Conservation (phyloP, 805 yeast genomes). For the Wickerhamiella cacticola region DNA sequence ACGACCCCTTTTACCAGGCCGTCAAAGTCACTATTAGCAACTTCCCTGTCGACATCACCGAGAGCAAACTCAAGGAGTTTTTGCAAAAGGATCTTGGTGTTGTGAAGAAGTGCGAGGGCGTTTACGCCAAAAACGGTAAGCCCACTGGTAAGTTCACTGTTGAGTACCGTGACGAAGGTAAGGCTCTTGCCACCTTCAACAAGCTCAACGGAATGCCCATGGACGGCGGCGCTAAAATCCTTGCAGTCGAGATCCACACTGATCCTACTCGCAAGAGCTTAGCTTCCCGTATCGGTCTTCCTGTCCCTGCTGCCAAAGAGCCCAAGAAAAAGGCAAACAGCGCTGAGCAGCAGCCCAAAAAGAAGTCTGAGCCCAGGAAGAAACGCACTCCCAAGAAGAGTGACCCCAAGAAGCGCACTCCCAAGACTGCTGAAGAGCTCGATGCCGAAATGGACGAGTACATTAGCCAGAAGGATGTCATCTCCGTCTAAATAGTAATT, state of each 20-base stretch:
- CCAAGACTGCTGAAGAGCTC: conserved; percentile 80
- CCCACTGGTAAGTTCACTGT: conserved; percentile 89
- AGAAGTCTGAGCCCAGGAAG: background rate
- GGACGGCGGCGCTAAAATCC: conserved; percentile 68
- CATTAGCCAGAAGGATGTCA: conserved; percentile 34
- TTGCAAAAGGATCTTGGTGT: conserved; percentile 82
- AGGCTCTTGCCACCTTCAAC: conserved; percentile 68
- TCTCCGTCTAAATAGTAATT: conserved; percentile 17
- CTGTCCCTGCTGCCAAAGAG: background rate
- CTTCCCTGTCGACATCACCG: conserved; percentile 32
- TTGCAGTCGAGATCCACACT: conserved; percentile 69
- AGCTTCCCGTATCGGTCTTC: conserved; percentile 52
- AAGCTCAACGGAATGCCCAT: conserved; percentile 88
- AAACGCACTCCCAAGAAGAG: conserved; percentile 18
- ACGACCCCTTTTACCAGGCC: conserved; percentile 37
- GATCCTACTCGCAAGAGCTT: conserved; percentile 66
- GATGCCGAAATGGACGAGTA: conserved; percentile 98
- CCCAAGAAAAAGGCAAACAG: background rate
- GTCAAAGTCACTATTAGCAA: conserved; percentile 78
- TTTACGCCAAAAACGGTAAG: conserved; percentile 78
- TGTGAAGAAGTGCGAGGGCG: conserved; percentile 54
- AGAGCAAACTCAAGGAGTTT: conserved; percentile 46
- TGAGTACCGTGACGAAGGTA: conserved; percentile 53
- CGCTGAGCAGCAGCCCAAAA: background rate
- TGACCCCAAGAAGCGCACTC: conserved; percentile 25